These are phyloP conservation scores for Lagenidium sp. DNA, from an alignment of 352 stramenopile species.

Conservation along the genomic window DNA sequence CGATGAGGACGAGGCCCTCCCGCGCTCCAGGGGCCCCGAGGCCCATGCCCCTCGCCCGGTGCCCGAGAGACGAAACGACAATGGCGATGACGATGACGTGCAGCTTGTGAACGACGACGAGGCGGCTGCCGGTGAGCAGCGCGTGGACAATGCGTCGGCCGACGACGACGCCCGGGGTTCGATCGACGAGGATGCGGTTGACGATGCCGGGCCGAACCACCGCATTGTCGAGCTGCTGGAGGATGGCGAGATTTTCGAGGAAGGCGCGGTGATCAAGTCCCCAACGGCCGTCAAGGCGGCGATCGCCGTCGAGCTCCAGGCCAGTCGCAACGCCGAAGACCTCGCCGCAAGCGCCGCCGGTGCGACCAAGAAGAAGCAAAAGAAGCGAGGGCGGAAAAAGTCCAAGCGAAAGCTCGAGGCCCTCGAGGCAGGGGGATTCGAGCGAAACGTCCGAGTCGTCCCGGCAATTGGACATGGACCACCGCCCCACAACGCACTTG, in stretches of 20 bases:
- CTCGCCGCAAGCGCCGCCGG: not conserved
- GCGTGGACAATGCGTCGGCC: constrained; percentile 19
- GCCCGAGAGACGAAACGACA: too few species aligned
- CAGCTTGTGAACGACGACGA: not conserved
- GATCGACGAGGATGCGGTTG: not conserved
- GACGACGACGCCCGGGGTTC: not conserved
- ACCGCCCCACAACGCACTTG: not conserved
- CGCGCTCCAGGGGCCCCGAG: too few species aligned
- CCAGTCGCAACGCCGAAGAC: constrained; percentile 3
- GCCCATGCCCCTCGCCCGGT: too few species aligned
- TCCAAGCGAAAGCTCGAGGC: constrained; percentile 57
- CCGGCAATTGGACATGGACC: too few species aligned
- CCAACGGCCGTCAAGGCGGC: constrained; percentile 25
- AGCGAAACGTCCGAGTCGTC: too few species aligned
- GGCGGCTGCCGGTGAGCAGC: not conserved
- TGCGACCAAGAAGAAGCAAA: constrained; percentile 43
- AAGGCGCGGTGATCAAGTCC: constrained; percentile 27
- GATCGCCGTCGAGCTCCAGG: constrained; percentile 21
- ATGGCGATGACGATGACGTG: too few species aligned
- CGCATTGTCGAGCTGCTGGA: constrained; percentile 21
- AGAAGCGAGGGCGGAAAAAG: constrained; percentile 75
- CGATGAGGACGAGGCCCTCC: too few species aligned
- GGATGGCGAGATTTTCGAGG: constrained; percentile 71
- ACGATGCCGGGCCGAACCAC: too few species aligned
- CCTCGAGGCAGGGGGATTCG: too few species aligned